Conservation (phyloP, 768 basidiomycete species). For the Leucogyrophana mollusca region DNA sequence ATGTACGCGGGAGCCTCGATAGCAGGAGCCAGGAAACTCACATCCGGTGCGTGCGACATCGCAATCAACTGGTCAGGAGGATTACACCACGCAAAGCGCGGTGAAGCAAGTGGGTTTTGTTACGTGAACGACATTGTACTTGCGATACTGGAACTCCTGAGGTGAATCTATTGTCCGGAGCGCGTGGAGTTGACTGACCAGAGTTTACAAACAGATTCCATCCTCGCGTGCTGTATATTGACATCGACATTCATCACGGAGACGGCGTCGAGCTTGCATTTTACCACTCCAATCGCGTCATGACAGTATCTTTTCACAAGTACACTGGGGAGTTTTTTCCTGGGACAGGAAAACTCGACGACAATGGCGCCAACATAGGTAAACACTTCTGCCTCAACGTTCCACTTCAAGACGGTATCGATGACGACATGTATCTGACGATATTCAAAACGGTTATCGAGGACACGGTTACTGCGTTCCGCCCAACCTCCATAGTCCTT, state of each 20-base stretch:
- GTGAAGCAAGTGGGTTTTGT: constrained; percentile 98
- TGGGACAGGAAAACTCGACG: constrained; percentile 93
- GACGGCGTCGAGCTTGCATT: constrained; percentile 98
- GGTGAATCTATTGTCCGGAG: constrained; percentile 42
- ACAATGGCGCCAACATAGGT: constrained; percentile 83
- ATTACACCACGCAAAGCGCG: constrained; percentile 96
- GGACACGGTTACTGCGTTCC: constrained; percentile 86
- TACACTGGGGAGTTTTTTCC: constrained; percentile 99
- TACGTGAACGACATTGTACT: constrained; percentile 98
- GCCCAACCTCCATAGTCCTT: constrained; percentile 86
- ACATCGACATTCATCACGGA: constrained; percentile 99
- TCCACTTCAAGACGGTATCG: constrained; percentile 92
- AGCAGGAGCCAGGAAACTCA: constrained; percentile 86
- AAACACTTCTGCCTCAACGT: constrained; percentile 97
- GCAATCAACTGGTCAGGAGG: constrained; percentile 99
- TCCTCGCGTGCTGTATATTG: constrained; percentile 94
- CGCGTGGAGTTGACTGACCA: neutral
- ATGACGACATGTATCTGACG: constrained; percentile 94
- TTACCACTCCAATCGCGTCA: constrained; percentile 96
- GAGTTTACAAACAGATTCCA: constrained; percentile 60
- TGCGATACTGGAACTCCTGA: constrained; percentile 87
- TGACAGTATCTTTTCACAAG: constrained; percentile 99
- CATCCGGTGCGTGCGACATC: constrained; percentile 85
- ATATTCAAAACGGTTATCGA: constrained; percentile 97
- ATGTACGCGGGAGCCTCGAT: constrained; percentile 94